Percentiles rank a stretch among this genome's conserved stretches.
Conservation (phyloP, 2,329 filamentous ascomycete genomes). For the Hypoxylon sp. region DNA sequence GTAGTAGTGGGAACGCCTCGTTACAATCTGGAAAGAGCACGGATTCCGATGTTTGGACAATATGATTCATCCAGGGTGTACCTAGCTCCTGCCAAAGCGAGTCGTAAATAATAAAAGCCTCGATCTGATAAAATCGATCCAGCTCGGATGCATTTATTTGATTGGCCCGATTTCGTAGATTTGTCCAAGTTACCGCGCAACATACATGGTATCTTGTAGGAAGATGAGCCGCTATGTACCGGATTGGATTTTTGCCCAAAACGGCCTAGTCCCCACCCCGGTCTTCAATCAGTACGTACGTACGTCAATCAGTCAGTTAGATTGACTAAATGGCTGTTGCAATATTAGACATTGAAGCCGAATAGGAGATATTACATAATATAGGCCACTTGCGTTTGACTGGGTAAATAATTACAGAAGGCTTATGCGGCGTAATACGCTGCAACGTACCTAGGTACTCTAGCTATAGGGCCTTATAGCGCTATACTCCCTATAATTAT, state of each 20-base stretch:
- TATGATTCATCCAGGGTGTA: not conserved
- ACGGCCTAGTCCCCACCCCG: not conserved
- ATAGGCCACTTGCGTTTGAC: no score
- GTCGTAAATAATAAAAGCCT: not conserved
- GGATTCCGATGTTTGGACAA: not conserved
- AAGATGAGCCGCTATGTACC: not conserved
- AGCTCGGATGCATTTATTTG: not conserved
- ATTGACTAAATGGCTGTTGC: no score
- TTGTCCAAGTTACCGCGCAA: not conserved
- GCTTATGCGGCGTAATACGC: no score
- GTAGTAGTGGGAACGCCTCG: not conserved
- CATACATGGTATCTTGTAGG: not conserved
- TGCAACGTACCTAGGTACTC: no score
- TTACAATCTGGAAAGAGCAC: not conserved
- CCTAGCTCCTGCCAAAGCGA: no score
- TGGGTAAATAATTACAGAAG: no score
- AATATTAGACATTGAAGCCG: no score
- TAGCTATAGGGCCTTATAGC: not conserved
- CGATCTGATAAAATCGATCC: slow-evolving; percentile 3
- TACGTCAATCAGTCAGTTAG: no score
- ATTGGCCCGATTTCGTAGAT: slow-evolving; percentile 3
- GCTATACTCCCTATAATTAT: not conserved
- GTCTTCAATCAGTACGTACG: no score
- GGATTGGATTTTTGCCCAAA: not conserved
- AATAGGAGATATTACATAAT: no score